phyloP scores from a whole-genome alignment of 2,329 filamentous ascomycete genomes.

The Trichoderma semiorbis region DNA sequence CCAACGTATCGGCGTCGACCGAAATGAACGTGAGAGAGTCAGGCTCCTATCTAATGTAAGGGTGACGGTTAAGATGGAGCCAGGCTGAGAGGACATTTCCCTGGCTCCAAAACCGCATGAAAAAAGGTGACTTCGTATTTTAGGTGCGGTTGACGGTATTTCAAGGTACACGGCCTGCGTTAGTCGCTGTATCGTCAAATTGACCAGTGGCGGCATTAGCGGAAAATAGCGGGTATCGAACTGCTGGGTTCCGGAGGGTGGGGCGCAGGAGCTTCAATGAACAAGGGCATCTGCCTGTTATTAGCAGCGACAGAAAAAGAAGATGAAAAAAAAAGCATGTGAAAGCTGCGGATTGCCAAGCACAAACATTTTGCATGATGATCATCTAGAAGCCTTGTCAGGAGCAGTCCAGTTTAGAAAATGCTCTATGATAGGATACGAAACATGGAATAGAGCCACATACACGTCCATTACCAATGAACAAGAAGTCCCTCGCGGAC shows the following conservation, averaged over 20 bases:
- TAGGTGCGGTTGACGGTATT: background rate
- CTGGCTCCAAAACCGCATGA: background rate
- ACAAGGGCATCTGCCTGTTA: background rate
- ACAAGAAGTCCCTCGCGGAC: background rate
- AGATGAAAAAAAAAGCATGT: constrained; percentile 15
- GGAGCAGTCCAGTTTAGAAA: background rate
- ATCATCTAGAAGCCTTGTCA: background rate
- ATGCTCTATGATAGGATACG: background rate
- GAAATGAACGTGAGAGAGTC: constrained; percentile 8
- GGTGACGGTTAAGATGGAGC: background rate
- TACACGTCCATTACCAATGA: background rate
- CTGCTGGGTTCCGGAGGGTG: constrained; percentile 3
- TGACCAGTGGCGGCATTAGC: constrained; percentile 4
- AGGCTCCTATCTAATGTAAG: constrained; percentile 4
- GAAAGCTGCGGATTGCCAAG: constrained; percentile 11
- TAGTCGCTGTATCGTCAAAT: constrained; percentile 6
- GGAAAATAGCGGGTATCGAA: constrained; percentile 15
- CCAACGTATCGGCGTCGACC: constrained; percentile 6
- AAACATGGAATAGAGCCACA: background rate
- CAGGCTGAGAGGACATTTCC: background rate
- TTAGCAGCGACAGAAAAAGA: background rate
- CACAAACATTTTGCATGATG: background rate
- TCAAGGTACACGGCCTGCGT: background rate
- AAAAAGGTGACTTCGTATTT: background rate
- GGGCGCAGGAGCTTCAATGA: constrained; percentile 3